Conservation (phyloP, 176 grass and related monocot species). For the Hsuehochloa calcarea region DNA sequence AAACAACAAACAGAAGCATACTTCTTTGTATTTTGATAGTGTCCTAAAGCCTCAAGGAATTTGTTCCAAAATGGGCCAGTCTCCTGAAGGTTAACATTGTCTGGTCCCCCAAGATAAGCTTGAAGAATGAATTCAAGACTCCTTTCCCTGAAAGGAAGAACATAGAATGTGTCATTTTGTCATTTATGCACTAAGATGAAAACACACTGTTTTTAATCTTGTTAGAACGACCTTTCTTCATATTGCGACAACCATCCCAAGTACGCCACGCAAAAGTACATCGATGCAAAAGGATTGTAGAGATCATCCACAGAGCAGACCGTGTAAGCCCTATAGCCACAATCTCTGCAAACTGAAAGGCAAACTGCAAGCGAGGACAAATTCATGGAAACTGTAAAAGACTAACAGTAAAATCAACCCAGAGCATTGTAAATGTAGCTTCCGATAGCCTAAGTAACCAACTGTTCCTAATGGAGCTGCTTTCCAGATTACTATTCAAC, state of each 20-base stretch:
- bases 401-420: not conserved
- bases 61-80: too few species aligned
- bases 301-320: conserved; percentile 80
- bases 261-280: conserved; percentile 90
- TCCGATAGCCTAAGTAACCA: too few species aligned
- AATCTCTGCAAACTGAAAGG: conserved; percentile 58
- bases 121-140: too few species aligned
- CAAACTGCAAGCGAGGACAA: not conserved
- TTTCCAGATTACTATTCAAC: conserved; percentile 12
- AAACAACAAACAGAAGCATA: too few species aligned
- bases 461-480: not conserved
- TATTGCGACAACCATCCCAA: conserved; percentile 76
- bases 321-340: conserved; percentile 61
- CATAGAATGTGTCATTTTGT: too few species aligned
- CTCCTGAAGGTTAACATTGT: too few species aligned
- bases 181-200: too few species aligned
- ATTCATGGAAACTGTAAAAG: not conserved
- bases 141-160: too few species aligned
- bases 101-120: too few species aligned
- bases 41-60: too few species aligned
- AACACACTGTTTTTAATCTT: not conserved
- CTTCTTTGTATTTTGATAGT: too few species aligned
- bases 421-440: too few species aligned
- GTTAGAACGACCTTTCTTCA: conserved; percentile 66
- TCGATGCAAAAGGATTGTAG: conserved; percentile 97